Evolutionary conservation across 495 filamentous ascomycete genomes (phyloP), one percentile per base, ranked within the genome.

Genomic region (Penicillium canescens): DNA sequence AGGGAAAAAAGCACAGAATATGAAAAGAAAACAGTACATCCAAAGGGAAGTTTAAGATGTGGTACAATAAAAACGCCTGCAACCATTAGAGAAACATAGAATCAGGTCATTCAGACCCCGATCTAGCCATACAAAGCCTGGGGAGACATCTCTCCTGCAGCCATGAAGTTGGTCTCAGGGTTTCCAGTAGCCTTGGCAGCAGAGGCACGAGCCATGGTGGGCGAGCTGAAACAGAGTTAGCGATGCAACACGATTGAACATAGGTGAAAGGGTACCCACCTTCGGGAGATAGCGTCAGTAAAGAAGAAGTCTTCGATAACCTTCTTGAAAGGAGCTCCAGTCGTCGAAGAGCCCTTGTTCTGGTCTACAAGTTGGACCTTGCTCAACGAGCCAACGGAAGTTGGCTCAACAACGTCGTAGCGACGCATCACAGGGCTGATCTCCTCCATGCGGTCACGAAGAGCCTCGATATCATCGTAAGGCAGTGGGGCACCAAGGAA

Each of bases 301-400:
- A 98, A 96, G 76, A 88, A 98, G 73, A 98, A 98, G 70, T 98
- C 89, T 60, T 96, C 83, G 57, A 98, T 89, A 24, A 88, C 84
- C 74, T 85, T 88, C 77, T 82, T 89, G 67, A 98, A 80, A 3
- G 87, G 84, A 63, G 79, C 71, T 2, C 80, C 82, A 11, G 73
- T 87, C 4, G 82, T 48, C 68, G 90, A 86, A 13, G 81, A 66
- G 9, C 90, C 92, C 82, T 91, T 96, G 78, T 98, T 97, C 67
- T 94, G 90, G 62, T 97, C 95, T 43, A 96, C 87, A 54, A 98
- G 76, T 72, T 97, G 93, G 50, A 93, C 84, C 79, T 92, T 97
- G 78, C 85, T 88, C 63, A 96, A 72, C 46, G 83, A 75, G 61
- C 75, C 71, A 48, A 96, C 61, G 1, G 85, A 82, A 20, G 84